Percentiles rank a stretch among this genome's conserved stretches.
These are phyloP conservation scores for Saccharomyces hybrid DNA, from an alignment of 1,139 yeast species.

Conservation along the genomic window DNA sequence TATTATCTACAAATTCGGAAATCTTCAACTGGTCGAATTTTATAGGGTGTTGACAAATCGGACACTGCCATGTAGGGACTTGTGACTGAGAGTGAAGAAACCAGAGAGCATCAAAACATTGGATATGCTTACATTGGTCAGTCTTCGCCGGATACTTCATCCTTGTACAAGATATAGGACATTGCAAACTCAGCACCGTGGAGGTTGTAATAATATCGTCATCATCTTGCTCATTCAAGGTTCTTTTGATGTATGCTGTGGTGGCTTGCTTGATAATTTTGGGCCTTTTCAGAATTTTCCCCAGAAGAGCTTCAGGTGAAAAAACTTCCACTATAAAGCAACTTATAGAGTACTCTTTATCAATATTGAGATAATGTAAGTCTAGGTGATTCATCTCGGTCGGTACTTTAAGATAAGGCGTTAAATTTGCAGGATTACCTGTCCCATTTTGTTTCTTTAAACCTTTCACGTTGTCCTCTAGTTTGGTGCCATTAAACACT, in stretches of 20 bases:
- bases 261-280: constrained; percentile 41
- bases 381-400: constrained; percentile 36
- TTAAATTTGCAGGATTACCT: constrained; percentile 53
- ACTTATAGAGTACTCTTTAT: constrained; percentile 37
- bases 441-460: constrained; percentile 55
- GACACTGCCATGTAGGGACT: constrained; percentile 58
- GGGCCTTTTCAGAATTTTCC: constrained; percentile 29
- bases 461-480: constrained; percentile 48
- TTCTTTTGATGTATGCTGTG: constrained; percentile 34
- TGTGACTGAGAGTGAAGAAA: constrained; percentile 51
- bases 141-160: constrained; percentile 52
- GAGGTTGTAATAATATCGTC: constrained; percentile 44
- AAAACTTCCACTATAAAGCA: constrained; percentile 43
- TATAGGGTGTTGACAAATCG: constrained; percentile 44
- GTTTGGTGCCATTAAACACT: constrained; percentile 39
- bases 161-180: constrained; percentile 53
- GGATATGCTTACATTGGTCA: constrained; percentile 48
- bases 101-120: constrained; percentile 57
- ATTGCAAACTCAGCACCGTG: constrained; percentile 44
- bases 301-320: constrained; percentile 34
- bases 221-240: constrained; percentile 37
- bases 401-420: constrained; percentile 32
- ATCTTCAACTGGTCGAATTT: constrained; percentile 34
- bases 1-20: constrained; percentile 49
- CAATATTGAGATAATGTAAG: constrained; percentile 43